phyloP scores from a whole-genome alignment of 2,329 filamentous ascomycete genomes.

The Xylaria sp. region DNA sequence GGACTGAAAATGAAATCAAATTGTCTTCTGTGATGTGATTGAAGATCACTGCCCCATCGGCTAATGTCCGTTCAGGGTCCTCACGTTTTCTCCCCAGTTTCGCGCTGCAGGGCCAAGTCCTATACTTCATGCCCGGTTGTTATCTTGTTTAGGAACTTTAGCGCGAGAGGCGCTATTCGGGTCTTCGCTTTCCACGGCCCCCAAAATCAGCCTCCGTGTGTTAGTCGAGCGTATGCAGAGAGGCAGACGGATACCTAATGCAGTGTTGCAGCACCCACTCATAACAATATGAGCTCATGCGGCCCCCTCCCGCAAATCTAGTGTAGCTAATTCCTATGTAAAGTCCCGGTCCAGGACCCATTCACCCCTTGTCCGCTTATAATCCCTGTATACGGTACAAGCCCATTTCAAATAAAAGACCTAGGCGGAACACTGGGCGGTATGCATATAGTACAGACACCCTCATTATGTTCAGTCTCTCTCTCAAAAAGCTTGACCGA shows the following conservation, averaged over 20 bases:
- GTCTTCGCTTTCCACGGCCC: constrained; percentile 24
- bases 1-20: constrained; percentile 20
- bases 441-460: constrained; percentile 19
- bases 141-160: background rate
- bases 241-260: background rate
- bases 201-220: background rate
- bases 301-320: constrained; percentile 14
- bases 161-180: background rate
- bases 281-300: constrained; percentile 18
- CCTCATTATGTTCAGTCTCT: background rate
- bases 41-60: constrained; percentile 13
- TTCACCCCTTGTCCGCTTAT: constrained; percentile 12
- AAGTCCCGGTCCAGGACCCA: constrained; percentile 13
- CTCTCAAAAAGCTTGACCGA: constrained; percentile 1
- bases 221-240: background rate
- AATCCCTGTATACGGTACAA: constrained; percentile 13
- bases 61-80: constrained; percentile 7
- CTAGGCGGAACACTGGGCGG: constrained; percentile 10
- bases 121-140: background rate
- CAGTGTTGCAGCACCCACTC: constrained; percentile 1
- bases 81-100: constrained; percentile 10
- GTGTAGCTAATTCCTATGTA: background rate
- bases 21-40: constrained; percentile 1
- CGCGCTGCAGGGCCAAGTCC: background rate
- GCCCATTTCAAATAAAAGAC: constrained; percentile 30